Evolutionary conservation across 208 protist species (phyloP).

Genomic region (Vickermania ingenoplastis): DNA sequence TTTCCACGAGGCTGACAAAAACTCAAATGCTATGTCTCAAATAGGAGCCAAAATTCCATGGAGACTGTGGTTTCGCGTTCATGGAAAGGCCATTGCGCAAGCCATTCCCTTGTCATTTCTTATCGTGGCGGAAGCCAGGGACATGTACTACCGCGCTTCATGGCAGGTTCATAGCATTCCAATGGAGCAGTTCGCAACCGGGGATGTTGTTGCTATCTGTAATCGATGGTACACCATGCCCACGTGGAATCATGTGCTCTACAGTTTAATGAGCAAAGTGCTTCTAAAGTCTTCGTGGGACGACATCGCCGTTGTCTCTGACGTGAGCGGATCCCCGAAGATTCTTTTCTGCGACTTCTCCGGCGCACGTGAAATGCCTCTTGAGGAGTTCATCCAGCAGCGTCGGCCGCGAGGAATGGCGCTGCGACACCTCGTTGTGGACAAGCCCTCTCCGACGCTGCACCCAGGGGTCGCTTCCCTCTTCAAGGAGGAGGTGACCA

Average conservation of each 20-base stretch:
- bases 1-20: too few species aligned
- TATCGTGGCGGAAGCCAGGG: conserved; percentile 60
- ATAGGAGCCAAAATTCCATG: conserved; percentile 44
- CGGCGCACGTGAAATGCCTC: conserved; percentile 41
- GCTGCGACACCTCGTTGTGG: conserved; percentile 39
- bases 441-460: conserved; percentile 15
- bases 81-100: conserved; percentile 66
- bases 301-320: conserved; percentile 71
- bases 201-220: conserved; percentile 76
- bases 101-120: conserved; percentile 71
- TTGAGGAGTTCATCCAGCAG: conserved; percentile 47
- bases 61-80: conserved; percentile 42
- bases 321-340: conserved; percentile 38
- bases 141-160: conserved; percentile 78
- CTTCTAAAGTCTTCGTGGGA: conserved; percentile 83
- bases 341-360: conserved; percentile 64
- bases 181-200: conserved; percentile 40
- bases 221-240: conserved; percentile 87
- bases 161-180: conserved; percentile 49
- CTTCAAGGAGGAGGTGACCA: conserved; percentile 46
- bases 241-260: conserved; percentile 54
- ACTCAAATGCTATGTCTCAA: conserved; percentile 49
- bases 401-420: conserved; percentile 62
- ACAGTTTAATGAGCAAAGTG: conserved; percentile 72
- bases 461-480: conserved; percentile 32